phyloP scores from a whole-genome alignment of 352 stramenopile species.

The Pythium rishiriense region DNA sequence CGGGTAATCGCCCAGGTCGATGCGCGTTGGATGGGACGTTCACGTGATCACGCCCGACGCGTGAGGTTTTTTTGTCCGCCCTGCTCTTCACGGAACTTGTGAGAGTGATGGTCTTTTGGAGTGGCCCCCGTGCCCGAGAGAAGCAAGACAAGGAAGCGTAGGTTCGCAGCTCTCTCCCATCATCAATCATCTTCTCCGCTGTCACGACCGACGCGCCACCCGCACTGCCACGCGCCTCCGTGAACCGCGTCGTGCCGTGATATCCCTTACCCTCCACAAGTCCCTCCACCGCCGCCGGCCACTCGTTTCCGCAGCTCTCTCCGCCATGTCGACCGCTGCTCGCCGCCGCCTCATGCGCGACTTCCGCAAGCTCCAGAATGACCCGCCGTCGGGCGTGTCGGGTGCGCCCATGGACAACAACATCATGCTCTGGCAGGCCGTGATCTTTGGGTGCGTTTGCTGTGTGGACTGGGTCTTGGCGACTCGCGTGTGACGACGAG shows the following conservation, averaged over 20 bases:
- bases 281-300: too few relatives aligned
- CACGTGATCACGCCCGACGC: constrained; percentile 1
- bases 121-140: not conserved
- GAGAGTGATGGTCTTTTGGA: constrained; percentile 21
- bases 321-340: constrained; percentile 93
- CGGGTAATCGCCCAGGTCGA: not conserved
- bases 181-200: constrained; percentile 15
- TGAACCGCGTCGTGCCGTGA: not conserved
- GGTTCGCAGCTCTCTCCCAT: not conserved
- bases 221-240: not conserved
- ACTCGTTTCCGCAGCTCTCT: too few relatives aligned
- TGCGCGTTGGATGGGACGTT: not conserved
- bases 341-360: constrained; percentile 96
- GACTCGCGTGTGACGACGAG: not conserved
- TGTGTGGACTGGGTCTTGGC: not conserved
- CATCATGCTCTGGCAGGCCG: constrained; percentile 96
- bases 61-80: constrained; percentile 12
- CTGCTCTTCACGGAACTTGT: constrained; percentile 8
- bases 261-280: too few relatives aligned
- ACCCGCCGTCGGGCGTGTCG: constrained; percentile 96
- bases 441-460: constrained; percentile 84
- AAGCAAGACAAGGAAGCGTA: constrained; percentile 5
- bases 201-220: not conserved
- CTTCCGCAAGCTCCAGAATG: constrained; percentile 97
- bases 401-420: constrained; percentile 98